phyloP scores from a whole-genome alignment of 2,329 filamentous ascomycete genomes.

The Ophiostoma sp. region DNA sequence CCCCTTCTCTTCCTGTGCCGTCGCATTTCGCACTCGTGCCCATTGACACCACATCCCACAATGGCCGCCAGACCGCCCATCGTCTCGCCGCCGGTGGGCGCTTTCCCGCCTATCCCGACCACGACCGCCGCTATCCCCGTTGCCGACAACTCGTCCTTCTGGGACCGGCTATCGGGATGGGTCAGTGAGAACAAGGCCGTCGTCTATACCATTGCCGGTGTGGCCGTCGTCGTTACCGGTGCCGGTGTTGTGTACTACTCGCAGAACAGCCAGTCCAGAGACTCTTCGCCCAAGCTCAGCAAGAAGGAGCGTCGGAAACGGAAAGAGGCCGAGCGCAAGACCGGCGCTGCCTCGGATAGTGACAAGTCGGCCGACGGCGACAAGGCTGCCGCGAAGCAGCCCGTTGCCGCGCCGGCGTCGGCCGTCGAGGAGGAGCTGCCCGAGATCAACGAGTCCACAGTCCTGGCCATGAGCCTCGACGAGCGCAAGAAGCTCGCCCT shows the following conservation, averaged over 20 bases:
- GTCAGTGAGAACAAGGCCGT: conserved; percentile 91
- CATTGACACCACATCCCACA: conserved; percentile 2
- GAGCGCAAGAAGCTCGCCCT: conserved; percentile 81
- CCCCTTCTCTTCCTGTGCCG: neutral
- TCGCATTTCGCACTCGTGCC: neutral
- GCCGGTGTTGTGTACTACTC: conserved; percentile 93
- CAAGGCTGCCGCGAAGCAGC: conserved; percentile 29
- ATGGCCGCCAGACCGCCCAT: conserved; percentile 40
- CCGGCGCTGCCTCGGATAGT: conserved; percentile 46
- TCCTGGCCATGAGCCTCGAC: conserved; percentile 49
- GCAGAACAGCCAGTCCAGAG: conserved; percentile 42
- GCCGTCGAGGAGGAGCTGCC: conserved; percentile 60
- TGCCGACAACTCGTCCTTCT: conserved; percentile 62
- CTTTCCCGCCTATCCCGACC: conserved; percentile 30
- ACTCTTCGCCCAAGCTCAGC: conserved; percentile 61
- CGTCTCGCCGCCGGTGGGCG: conserved; percentile 33
- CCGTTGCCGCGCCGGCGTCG: conserved; percentile 51
- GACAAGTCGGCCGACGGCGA: conserved; percentile 29
- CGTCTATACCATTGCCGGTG: conserved; percentile 93
- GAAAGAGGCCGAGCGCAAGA: conserved; percentile 64
- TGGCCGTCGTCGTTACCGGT: conserved; percentile 83
- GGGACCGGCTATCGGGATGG: conserved; percentile 88
- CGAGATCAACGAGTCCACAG: conserved; percentile 56
- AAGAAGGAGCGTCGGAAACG: conserved; percentile 88
- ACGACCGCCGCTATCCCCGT: conserved; percentile 41